Evolutionary conservation across 1,139 yeast genomes (phyloP).

Genomic region (Hansenula anomala): DNA sequence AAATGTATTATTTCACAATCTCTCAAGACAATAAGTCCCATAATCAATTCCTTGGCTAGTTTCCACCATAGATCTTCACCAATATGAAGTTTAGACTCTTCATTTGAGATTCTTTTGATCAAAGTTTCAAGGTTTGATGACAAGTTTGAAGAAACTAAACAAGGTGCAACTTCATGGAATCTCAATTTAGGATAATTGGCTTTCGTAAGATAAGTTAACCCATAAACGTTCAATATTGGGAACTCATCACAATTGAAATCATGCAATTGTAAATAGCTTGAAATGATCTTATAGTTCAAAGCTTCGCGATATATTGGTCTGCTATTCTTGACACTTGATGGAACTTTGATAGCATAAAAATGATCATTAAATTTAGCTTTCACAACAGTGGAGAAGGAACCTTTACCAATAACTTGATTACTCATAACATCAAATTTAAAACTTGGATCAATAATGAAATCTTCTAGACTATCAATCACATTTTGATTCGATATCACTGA

Average conservation of each 20-base stretch:
- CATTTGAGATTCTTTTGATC: conserved; percentile 7
- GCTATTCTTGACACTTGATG: conserved; percentile 23
- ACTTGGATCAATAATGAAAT: conserved; percentile 2
- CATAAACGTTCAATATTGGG: conserved; percentile 29
- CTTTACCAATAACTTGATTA: conserved; percentile 21
- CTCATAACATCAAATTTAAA: neutral
- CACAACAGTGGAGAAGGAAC: conserved; percentile 27
- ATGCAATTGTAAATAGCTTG: conserved; percentile 13
- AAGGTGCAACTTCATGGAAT: conserved; percentile 24
- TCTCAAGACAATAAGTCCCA: conserved; percentile 21
- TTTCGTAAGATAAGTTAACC: conserved; percentile 18
- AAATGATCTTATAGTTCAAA: conserved; percentile 18
- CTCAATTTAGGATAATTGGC: conserved; percentile 10
- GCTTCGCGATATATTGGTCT: conserved; percentile 27
- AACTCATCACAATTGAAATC: conserved; percentile 9
- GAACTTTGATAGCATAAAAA: conserved; percentile 28
- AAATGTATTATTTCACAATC: conserved; percentile 27
- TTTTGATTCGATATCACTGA: neutral
- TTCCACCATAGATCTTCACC: conserved; percentile 26
- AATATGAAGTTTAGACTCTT: conserved; percentile 15
- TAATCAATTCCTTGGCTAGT: conserved; percentile 22
- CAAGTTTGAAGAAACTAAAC: conserved; percentile 24
- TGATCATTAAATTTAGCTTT: conserved; percentile 3
- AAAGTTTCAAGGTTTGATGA: conserved; percentile 21
- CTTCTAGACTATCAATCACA: neutral